Base-by-base conservation (phyloP, 352 stramenopile genomes). In the Phytophthora rubi region DNA sequence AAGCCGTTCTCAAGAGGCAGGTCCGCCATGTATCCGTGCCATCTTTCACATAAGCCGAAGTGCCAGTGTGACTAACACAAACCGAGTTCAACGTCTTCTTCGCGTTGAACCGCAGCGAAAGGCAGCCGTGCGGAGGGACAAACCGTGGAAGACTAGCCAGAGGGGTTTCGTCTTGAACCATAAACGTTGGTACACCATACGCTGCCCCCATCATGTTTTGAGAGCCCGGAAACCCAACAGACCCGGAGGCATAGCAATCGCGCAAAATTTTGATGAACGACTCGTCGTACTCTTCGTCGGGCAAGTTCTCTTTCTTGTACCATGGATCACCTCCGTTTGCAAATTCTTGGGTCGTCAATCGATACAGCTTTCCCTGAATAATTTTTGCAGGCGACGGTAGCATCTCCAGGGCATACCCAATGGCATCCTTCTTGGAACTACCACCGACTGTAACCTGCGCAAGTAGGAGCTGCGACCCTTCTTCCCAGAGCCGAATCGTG, bases 231-330 rank as follows among this genome's bases (percentile, higher is more conserved):
- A 94, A 96, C 1, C 81, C 82, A 6, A 84, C 86, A 33, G 89
- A 96, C 5, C 86, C 86, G 0, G 89, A 96, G 1, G 87, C 88
- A 32, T 96, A 96, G 63, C 89, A 96, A 33, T 96, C 89, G 9
- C 88, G 82, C 51, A 96, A 69, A 59, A 96, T 94, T 47, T 91
- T 93, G 65, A 96, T 93, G 66, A 94, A 94, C 4, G 86, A 94
- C 9, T 73, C 72, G 63, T 96, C 89, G 57, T 96, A 96, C 51
- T 96, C 86, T 67, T 96, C 89, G 52, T 95, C 88, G 0, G 88
- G 89, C 1, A 94, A 44, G 26, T 96, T 95, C 57, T 96, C 89
- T 59, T 94, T 93, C 61, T 96, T 96, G 76, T 96, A 96, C 89
- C 89, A 96, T 6, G 89, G 87, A 56, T 96, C 89, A 26, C 89